Percentiles rank a stretch among this genome's conserved stretches.
Evolutionary conservation across 257 asterid species (phyloP).

Genomic region (Solanum sparsipilum): DNA sequence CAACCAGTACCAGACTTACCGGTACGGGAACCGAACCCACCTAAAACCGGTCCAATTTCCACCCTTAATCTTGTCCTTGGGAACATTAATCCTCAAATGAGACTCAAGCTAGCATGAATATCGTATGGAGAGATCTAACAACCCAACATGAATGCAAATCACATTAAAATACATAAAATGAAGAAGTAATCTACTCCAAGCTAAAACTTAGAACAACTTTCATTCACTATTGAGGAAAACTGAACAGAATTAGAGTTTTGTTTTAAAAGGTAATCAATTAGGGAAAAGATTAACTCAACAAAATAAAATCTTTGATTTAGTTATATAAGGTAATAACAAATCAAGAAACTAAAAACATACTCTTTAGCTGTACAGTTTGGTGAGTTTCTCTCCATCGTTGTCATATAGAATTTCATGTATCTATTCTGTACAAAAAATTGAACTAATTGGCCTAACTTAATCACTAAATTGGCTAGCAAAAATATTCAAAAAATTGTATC

Average conservation of each 20-base stretch:
- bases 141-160: too few relatives aligned
- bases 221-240: neutral
- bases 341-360: neutral
- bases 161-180: too few relatives aligned
- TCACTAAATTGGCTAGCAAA: neutral
- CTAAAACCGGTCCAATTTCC: too few relatives aligned
- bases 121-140: too few relatives aligned
- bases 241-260: neutral
- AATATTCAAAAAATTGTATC: conserved; percentile 1
- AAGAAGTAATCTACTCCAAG: too few relatives aligned
- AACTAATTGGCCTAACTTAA: neutral
- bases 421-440: neutral
- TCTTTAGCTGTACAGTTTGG: neutral
- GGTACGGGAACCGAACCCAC: too few relatives aligned
- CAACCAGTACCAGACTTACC: too few relatives aligned
- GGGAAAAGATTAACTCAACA: too few relatives aligned
- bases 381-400: neutral
- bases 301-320: neutral
- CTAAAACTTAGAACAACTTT: too few relatives aligned
- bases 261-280: neutral
- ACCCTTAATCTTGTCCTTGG: too few relatives aligned
- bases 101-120: too few relatives aligned
- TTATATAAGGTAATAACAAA: neutral
- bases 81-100: too few relatives aligned
- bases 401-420: neutral